A percentile compares a stretch with the other conserved stretches of the same genome.
These are phyloP conservation scores for Microbotryum violaceum DNA, from an alignment of 1,284 basidiomycete genomes.

Conservation along the genomic window DNA sequence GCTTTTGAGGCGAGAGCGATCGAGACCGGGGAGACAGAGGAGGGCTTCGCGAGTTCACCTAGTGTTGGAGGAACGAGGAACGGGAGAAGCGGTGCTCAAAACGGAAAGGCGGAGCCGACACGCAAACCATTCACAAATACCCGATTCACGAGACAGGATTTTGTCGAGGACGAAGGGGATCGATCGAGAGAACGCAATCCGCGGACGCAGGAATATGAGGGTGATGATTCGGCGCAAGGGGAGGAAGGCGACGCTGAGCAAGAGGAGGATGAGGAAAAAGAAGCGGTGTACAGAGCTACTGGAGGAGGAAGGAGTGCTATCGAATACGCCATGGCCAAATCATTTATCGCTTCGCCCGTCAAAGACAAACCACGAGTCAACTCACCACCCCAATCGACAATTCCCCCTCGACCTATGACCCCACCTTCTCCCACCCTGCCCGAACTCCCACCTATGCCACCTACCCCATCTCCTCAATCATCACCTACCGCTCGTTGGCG, in stretches of 20 bases:
- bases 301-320: conserved; percentile 19
- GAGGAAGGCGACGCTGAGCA: background rate
- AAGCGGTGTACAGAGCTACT: background rate
- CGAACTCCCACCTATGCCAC: too few species aligned
- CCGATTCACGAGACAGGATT: too few species aligned
- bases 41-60: background rate
- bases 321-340: conserved; percentile 24
- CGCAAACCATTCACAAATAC: background rate
- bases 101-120: background rate
- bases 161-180: too few species aligned
- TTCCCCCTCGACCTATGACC: too few species aligned
- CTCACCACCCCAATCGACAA: too few species aligned
- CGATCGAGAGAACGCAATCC: too few species aligned
- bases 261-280: background rate
- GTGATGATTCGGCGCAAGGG: too few species aligned
- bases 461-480: too few species aligned
- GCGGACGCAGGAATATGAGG: too few species aligned
- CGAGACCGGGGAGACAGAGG: background rate
- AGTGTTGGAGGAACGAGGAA: background rate
- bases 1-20: conserved; percentile 9
- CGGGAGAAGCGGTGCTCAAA: background rate
- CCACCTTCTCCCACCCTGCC: too few species aligned
- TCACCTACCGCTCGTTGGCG: too few species aligned
- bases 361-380: too few species aligned
- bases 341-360: background rate